Conservation (phyloP, 768 basidiomycete genomes). For the Cyathus striatus region DNA sequence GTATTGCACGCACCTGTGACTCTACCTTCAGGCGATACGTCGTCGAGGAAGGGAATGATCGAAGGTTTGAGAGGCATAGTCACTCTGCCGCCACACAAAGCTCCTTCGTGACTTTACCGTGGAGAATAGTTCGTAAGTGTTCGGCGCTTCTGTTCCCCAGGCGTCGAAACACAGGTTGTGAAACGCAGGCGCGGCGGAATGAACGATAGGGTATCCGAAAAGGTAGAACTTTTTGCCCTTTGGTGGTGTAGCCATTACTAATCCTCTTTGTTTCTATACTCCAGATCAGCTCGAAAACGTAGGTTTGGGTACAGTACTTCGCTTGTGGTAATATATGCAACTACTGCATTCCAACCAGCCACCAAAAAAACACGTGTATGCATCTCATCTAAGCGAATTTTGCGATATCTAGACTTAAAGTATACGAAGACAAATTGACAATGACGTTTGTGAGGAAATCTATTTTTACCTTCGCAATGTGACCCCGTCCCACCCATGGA, state of each 20-base stretch:
- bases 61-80: conserved; percentile 31
- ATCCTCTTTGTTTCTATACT: neutral
- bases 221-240: conserved; percentile 16
- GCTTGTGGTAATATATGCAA: too few species aligned
- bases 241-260: conserved; percentile 4
- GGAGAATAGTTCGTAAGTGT: conserved; percentile 21
- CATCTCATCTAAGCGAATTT: too few species aligned
- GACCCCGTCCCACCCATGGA: too few species aligned
- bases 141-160: conserved; percentile 9
- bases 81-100: conserved; percentile 30
- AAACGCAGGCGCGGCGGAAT: conserved; percentile 24
- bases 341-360: too few species aligned
- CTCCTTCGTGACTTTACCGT: conserved; percentile 24
- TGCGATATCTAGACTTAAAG: too few species aligned
- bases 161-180: conserved; percentile 24
- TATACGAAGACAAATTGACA: too few species aligned
- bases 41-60: conserved; percentile 26
- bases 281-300: neutral
- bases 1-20: conserved; percentile 28
- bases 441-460: too few species aligned
- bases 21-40: conserved; percentile 22
- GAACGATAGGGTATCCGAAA: conserved; percentile 29
- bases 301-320: neutral
- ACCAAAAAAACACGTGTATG: too few species aligned
- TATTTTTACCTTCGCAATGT: too few species aligned